Conservation (phyloP, 192 early-diverging fungal genomes). For the Paraglomus brasilianum region DNA sequence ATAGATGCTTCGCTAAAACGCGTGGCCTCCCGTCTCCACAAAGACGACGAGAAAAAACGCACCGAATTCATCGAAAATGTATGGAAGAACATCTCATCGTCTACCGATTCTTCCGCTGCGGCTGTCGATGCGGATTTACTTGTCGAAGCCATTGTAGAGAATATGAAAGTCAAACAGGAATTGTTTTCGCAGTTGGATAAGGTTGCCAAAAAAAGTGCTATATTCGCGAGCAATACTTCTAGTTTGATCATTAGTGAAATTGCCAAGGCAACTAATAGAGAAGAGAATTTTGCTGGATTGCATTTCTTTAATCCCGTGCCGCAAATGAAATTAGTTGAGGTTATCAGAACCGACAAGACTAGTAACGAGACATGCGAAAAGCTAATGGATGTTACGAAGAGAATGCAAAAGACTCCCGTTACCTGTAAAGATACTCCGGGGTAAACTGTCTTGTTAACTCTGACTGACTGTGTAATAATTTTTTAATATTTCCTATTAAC, state of each 20-base stretch:
- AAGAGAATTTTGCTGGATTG: conserved; percentile 74
- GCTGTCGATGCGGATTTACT: conserved; percentile 72
- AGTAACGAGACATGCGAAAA: conserved; percentile 59
- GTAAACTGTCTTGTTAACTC: conserved; percentile 39
- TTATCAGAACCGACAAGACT: conserved; percentile 72
- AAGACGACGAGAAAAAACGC: conserved; percentile 65
- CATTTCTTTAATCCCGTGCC: conserved; percentile 99
- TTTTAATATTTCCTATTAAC: conserved; percentile 7
- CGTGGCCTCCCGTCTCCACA: conserved; percentile 87
- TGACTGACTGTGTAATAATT: conserved; percentile 14
- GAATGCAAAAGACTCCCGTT: conserved; percentile 85
- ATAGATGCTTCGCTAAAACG: conserved; percentile 83
- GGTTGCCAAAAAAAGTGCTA: conserved; percentile 65
- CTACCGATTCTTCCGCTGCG: conserved; percentile 64
- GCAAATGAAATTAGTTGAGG: conserved; percentile 97
- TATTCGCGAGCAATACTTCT: conserved; percentile 93
- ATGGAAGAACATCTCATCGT: conserved; percentile 61
- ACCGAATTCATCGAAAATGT: conserved; percentile 69
- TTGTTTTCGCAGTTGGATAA: conserved; percentile 74
- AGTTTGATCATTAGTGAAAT: conserved; percentile 85
- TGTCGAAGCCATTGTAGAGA: conserved; percentile 97
- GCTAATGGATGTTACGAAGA: conserved; percentile 66
- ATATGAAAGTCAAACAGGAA: conserved; percentile 82
- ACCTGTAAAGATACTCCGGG: conserved; percentile 97
- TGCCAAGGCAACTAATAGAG: conserved; percentile 60